Base-by-base conservation (phyloP, 169 alveolate genomes). In the Cryptosporidium muris region DNA sequence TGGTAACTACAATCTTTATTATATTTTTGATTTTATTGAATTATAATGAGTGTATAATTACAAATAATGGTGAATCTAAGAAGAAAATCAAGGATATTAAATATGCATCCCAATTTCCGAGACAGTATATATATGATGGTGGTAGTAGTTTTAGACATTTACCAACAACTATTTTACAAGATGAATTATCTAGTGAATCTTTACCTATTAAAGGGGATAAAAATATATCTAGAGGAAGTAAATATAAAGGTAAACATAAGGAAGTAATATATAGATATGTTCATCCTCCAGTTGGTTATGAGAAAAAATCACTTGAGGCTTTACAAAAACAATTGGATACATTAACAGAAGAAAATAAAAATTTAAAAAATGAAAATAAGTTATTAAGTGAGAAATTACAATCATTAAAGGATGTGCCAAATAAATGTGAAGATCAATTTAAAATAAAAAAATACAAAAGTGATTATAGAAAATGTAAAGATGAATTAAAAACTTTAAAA, bases 221-320 rank as follows among this genome's bases (percentile, higher is more conserved):
- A 16, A 2, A 53, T 25, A 25, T 34, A 45, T 49, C 40, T 37
- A 4, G 54, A 53, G 51, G 51, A 53, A 25, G 53, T 25, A 45
- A 2, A 6, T 49, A 66, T 38, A 63, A 42, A 4, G 3, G 49
- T 4, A 74, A 42, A 74, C 12, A 8, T 42, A n/a, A 8, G n/a
- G 2, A 11, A 11, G 12, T 38, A 14, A 64, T 47, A 42, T 74
- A 74, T 48, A 49, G 85, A 45, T 74, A 54, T 42, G 85, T 74
- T 54, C 85, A 74, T 25, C 51, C 67, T 34, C 85, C 85, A 6
- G 85, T 43, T 2, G 85, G 85, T 11, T 74, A 74, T 60, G 62
- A 53, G 1, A 60, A 9, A 60, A 58, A 58, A 43, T 37, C 67
- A 4, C 43, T 6, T 0, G 67, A 25, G 3, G 0, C 51, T 11